Evolutionary conservation across 129 eudicot species (phyloP), one percentile per base, ranked within the genome.

Genomic region (Flaveria bidentis): DNA sequence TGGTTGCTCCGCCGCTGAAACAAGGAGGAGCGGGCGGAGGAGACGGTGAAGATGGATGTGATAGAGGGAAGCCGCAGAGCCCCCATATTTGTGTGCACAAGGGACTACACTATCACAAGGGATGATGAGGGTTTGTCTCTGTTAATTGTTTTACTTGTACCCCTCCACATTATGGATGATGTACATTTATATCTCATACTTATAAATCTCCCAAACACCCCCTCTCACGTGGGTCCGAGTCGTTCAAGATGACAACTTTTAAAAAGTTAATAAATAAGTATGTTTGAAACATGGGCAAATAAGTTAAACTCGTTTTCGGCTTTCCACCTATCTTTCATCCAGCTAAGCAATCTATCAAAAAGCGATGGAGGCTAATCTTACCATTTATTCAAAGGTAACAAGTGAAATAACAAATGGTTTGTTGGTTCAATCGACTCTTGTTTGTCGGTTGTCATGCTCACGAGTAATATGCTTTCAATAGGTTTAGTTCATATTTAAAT

Each of bases 21-120:
- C 36, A 73, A 14, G 52, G 84, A 44, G 0, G 85, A 53, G 11
- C 77, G 84, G 53, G 57, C 71, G 44, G 82, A 79, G 20, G 85
- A 80, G 84, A 82, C 50, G 78, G 88, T 45, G 65, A 86, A 86
- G 22, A 89, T 78, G 52, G 92, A 84, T 44, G 91, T 81, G 52
- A 92, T 84, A 8, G 89, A 82, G 13, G 97, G 91, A 60, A 89
- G 85, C 72, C 96, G 82, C 56, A 92, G 84, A 65, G 92, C 90
- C 79, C 88, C 97, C 97, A 92, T 92, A 92, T 92, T 77, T 58
- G 49, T 15, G 75, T 51, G 78, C 58, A 69, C 16, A 1, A 3
- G 80, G 62, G 36, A 57, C 60, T 71, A 33, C 16, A 39, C 4
- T 12, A 20, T 44, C 72, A 3, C 49, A 15, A 28, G 30, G 87